Conservation (phyloP, 2,329 filamentous ascomycete genomes). For the Lasiodiplodia sp. region DNA sequence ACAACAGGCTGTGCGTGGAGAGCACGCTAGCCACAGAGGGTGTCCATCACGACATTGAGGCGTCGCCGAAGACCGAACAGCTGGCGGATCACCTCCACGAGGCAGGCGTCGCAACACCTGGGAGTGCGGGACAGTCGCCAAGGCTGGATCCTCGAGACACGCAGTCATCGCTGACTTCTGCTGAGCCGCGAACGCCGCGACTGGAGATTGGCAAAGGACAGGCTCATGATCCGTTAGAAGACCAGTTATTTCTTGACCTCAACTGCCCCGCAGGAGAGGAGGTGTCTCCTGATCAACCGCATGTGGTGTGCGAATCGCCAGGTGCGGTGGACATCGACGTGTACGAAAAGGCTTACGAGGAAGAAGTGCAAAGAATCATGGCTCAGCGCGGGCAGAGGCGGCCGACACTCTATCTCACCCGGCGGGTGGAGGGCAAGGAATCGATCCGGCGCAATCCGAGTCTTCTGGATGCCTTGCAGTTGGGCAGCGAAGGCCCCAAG, state of each 20-base stretch:
- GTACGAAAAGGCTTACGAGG: constrained; percentile 86
- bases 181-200: constrained; percentile 16
- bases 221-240: constrained; percentile 69
- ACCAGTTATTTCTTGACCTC: constrained; percentile 76
- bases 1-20: constrained; percentile 59
- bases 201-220: constrained; percentile 57
- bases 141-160: constrained; percentile 19
- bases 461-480: constrained; percentile 41
- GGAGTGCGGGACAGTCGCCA: constrained; percentile 14
- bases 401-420: constrained; percentile 65
- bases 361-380: constrained; percentile 78
- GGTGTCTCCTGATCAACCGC: constrained; percentile 45
- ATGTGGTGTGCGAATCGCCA: constrained; percentile 81
- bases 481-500: constrained; percentile 41
- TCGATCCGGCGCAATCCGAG: constrained; percentile 42
- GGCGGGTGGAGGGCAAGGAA: constrained; percentile 56
- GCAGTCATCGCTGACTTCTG: constrained; percentile 10
- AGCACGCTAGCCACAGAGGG: constrained; percentile 61
- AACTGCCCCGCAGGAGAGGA: constrained; percentile 63
- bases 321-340: constrained; percentile 84
- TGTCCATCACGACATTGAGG: constrained; percentile 56
- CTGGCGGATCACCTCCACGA: constrained; percentile 37
- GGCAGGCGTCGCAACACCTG: constrained; percentile 17
- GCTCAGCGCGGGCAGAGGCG: constrained; percentile 50
- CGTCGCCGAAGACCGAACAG: constrained; percentile 42